phyloP scores from a whole-genome alignment of 2,329 filamentous ascomycete genomes.

The Trichoderma sp. region DNA sequence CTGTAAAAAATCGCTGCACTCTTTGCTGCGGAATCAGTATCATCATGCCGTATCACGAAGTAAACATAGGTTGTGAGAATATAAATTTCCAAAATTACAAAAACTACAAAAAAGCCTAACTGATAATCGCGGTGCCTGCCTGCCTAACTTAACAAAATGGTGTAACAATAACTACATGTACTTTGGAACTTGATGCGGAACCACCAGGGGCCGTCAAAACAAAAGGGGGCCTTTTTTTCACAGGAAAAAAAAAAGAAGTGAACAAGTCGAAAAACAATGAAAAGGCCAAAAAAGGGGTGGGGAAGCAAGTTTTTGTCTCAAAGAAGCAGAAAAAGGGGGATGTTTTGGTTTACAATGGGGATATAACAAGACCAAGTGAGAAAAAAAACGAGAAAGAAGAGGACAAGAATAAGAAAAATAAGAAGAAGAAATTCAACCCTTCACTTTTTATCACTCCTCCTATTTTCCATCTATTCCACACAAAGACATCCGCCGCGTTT shows the following conservation, averaged over 20 bases:
- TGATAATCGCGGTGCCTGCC: neutral
- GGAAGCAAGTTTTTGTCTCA: neutral
- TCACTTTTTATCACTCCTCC: neutral
- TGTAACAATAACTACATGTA: neutral
- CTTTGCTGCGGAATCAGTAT: no score
- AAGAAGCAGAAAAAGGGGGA: neutral
- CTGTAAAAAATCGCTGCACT: no score
- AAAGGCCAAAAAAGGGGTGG: neutral
- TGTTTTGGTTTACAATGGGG: neutral
- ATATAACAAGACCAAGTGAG: neutral
- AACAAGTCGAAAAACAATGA: neutral
- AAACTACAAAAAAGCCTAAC: neutral
- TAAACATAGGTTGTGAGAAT: neutral
- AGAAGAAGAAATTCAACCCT: neutral
- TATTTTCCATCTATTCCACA: neutral
- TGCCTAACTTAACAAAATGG: neutral
- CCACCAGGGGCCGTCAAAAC: conserved; percentile 2
- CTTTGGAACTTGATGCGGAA: neutral
- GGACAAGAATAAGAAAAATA: neutral
- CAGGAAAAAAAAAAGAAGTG: neutral
- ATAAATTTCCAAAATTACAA: neutral
- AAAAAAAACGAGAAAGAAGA: neutral
- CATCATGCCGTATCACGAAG: neutral
- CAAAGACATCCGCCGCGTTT: neutral
- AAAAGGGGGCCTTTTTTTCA: neutral